phyloP scores from a whole-genome alignment of 768 basidiomycete species.

The Mycena rebaudengoi region DNA sequence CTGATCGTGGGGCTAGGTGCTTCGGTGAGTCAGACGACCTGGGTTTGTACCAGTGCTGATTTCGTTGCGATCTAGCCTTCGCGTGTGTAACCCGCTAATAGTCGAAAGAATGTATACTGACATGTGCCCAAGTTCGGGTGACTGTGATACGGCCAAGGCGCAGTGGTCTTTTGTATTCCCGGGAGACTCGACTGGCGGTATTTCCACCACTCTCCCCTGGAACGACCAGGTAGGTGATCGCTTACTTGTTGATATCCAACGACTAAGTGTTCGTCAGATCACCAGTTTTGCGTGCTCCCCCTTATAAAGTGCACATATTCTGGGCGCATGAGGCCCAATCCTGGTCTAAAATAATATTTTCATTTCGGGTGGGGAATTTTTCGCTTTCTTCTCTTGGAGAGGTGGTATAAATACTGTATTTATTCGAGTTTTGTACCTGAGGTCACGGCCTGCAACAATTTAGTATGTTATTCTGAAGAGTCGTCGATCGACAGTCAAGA shows the following conservation, averaged over 20 bases:
- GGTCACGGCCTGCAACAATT: no score
- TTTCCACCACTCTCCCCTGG: constrained; percentile 20
- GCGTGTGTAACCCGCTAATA: not conserved
- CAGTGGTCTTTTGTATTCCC: constrained; percentile 28
- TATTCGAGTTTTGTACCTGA: no score
- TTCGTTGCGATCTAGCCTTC: not conserved
- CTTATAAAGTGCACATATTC: no score
- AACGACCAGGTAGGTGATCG: constrained; percentile 22
- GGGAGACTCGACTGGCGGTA: constrained; percentile 21
- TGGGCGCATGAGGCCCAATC: no score
- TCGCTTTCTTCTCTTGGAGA: no score
- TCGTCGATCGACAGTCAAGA: no score
- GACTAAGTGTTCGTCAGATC: not conserved
- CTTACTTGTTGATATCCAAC: not conserved
- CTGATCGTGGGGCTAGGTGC: constrained; percentile 25
- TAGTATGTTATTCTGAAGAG: no score
- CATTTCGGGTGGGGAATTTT: no score
- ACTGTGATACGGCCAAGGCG: constrained; percentile 20
- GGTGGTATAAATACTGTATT: no score
- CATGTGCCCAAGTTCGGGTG: constrained; percentile 7
- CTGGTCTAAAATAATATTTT: no score
- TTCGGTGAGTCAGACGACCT: constrained; percentile 16
- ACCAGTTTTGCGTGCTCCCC: constrained; percentile 25
- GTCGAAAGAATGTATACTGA: not conserved
- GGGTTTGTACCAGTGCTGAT: not conserved